Conservation (phyloP, 768 basidiomycete genomes). For the Leucocoprinus sp. region DNA sequence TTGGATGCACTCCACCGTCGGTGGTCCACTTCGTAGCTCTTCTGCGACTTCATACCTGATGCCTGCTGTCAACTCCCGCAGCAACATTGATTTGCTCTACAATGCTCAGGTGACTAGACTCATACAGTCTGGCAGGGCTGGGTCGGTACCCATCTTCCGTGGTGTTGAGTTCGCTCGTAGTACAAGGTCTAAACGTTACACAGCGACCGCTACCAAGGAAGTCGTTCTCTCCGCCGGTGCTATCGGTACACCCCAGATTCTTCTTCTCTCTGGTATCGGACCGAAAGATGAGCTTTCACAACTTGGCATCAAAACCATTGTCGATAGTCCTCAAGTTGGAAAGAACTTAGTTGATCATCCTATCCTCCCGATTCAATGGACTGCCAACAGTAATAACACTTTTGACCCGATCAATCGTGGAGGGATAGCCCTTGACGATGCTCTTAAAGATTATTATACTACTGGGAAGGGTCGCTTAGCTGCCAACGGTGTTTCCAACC, state of each 20-base stretch:
- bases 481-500: conserved; percentile 20
- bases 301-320: conserved; percentile 29
- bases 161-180: conserved; percentile 15
- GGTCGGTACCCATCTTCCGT: conserved; percentile 16
- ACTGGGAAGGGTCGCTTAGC: conserved; percentile 21
- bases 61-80: conserved; percentile 17
- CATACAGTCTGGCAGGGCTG: conserved; percentile 11
- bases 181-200: conserved; percentile 5
- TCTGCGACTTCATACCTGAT: conserved; percentile 29
- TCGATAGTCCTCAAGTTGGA: conserved; percentile 34
- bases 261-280: conserved; percentile 38
- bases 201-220: conserved; percentile 13
- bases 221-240: conserved; percentile 15
- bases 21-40: conserved; percentile 24
- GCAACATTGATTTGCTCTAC: conserved; percentile 28
- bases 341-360: conserved; percentile 39
- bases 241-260: conserved; percentile 14
- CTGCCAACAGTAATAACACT: conserved; percentile 18
- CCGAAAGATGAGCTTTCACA: conserved; percentile 23
- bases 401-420: conserved; percentile 20
- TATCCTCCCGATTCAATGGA: conserved; percentile 19
- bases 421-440: conserved; percentile 10
- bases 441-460: conserved; percentile 20
- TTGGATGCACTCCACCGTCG: conserved; percentile 26
- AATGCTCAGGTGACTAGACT: conserved; percentile 22